These are phyloP conservation scores for Quercus lobata DNA, from an alignment of 331 rosid species.

Conservation along the genomic window DNA sequence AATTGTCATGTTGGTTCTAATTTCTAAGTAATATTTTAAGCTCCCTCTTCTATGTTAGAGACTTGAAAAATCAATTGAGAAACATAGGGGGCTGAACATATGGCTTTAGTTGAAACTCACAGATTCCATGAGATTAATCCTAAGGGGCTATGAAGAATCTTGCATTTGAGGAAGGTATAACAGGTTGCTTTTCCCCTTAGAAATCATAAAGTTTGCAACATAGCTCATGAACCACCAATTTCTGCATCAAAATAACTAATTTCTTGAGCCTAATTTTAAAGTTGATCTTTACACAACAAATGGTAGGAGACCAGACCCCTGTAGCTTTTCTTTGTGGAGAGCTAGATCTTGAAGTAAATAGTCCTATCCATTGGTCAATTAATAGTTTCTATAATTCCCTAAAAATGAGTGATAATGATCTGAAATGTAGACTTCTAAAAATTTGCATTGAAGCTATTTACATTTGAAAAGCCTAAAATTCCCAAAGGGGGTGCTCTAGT, in stretches of 20 bases:
- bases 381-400: background rate
- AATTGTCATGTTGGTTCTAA: too few species aligned
- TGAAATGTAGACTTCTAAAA: background rate
- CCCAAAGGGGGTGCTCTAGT: background rate
- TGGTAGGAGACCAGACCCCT: too few species aligned
- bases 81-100: too few species aligned
- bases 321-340: too few species aligned
- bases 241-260: background rate
- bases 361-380: too few species aligned
- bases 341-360: too few species aligned
- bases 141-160: background rate
- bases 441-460: background rate
- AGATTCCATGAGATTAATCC: background rate
- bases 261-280: background rate
- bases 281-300: too few species aligned
- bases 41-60: too few species aligned
- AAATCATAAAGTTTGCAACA: background rate
- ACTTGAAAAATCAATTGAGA: too few species aligned
- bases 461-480: too few species aligned
- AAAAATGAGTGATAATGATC: background rate
- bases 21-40: too few species aligned
- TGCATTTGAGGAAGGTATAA: background rate
- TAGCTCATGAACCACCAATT: background rate
- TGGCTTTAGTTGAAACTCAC: too few species aligned
- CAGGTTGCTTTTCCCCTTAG: background rate